Conservation (phyloP, 2,329 filamentous ascomycete genomes). For the Fusarium xylarioides region DNA sequence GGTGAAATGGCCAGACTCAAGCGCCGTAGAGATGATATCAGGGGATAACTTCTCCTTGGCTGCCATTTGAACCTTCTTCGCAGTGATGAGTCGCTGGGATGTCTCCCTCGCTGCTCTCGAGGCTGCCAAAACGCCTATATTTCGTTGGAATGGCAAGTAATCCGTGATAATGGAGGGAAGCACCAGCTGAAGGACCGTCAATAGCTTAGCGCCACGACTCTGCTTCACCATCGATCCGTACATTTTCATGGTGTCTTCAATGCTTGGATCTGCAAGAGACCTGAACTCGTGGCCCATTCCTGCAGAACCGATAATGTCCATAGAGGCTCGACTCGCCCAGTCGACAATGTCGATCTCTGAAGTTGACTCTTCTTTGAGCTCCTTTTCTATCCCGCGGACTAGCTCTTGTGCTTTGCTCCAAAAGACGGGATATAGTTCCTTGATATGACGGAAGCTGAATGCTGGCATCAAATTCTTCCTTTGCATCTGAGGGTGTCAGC, state of each 20-base stretch:
- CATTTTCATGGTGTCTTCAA: constrained; percentile 43
- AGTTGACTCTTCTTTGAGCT: neutral
- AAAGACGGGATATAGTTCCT: constrained; percentile 25
- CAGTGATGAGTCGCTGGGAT: constrained; percentile 46
- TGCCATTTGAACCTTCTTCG: constrained; percentile 38
- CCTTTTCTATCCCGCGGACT: neutral
- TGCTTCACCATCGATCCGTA: constrained; percentile 39
- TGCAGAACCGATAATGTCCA: constrained; percentile 50
- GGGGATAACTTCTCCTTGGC: constrained; percentile 42
- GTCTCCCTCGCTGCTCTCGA: constrained; percentile 28
- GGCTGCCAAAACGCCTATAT: constrained; percentile 21
- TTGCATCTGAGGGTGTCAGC: constrained; percentile 15
- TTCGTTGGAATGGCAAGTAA: constrained; percentile 25
- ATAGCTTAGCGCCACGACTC: constrained; percentile 34
- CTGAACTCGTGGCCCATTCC: constrained; percentile 48
- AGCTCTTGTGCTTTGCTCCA: constrained; percentile 28
- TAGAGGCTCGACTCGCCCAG: constrained; percentile 33
- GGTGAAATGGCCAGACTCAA: constrained; percentile 43
- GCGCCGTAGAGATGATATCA: constrained; percentile 51
- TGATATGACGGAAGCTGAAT: constrained; percentile 34
- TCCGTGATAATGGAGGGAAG: constrained; percentile 27
- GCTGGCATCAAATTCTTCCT: constrained; percentile 32
- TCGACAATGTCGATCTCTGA: constrained; percentile 16
- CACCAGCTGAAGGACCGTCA: constrained; percentile 20
- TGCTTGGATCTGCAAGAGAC: constrained; percentile 45